Evolutionary conservation across 768 basidiomycete species (phyloP), one percentile per base, ranked within the genome.

Genomic region (Pleurotus ostreatus): DNA sequence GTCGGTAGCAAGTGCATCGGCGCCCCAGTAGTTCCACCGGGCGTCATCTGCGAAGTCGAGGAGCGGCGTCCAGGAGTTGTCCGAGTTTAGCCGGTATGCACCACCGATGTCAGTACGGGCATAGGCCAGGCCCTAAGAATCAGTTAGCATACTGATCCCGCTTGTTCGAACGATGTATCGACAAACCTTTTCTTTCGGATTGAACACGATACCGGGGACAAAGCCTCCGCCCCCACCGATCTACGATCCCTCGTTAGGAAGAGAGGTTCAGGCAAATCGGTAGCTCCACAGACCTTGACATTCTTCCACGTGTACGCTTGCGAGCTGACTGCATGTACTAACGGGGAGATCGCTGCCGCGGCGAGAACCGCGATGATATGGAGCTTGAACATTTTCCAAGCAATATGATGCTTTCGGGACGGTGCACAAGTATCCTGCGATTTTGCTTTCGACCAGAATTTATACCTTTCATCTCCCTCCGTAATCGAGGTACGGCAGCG

Each of bases 41-140:
- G 73, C 58, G 59, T 77, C 61, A 62, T 68, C 71, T 5, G 71
- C 73, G 59, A 82, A 85, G 62, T 86, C 85, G 38, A 84, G 70
- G 18, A 86, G 68, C 40, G 84, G 83, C 0, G 81, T 82, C 85
- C 85, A 86, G 2, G 80, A 69, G 51, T 82, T 79, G 61, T 84
- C 80, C 1, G 80, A 40, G 63, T 86, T 85, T 63, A 86, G 68
- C 62, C 74, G 81, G 67, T 86, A 85, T 18, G 80, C 83, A 23
- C 83, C 84, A 54, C 84, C 84, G 38, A 87, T 84, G 66, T 86
- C 85, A 7, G 84, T 85, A 20, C 85, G 79, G n/a, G 81, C 83
- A 65, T 81, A 86, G 2, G 80, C 83, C 9, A 85, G 66, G 30
- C 83, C 84, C 75, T 82, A 49, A 4, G 39, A 16, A 44, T 11